These are phyloP conservation scores for Boletus pseudo-olivaceus DNA, from an alignment of 768 basidiomycete genomes.

Conservation along the genomic window DNA sequence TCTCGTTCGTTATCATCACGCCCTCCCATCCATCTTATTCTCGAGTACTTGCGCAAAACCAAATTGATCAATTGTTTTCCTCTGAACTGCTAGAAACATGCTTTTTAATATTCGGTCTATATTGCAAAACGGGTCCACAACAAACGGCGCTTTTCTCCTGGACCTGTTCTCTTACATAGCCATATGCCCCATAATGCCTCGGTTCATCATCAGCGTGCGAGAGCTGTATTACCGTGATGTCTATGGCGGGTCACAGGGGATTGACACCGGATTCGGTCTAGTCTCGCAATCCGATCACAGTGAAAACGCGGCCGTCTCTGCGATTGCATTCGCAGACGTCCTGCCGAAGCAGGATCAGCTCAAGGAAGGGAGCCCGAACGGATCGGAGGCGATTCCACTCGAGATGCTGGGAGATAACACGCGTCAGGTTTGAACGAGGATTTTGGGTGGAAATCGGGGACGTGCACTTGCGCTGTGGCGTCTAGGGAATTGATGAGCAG, in stretches of 20 bases:
- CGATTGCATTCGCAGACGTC: background rate
- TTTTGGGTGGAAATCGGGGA: no score
- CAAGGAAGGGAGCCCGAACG: background rate
- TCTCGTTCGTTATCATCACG: no score
- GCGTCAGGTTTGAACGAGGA: no score
- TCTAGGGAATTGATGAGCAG: no score
- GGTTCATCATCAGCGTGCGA: background rate
- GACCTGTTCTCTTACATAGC: background rate
- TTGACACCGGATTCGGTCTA: background rate
- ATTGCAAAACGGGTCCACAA: no score
- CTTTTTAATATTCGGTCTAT: no score
- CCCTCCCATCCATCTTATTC: no score
- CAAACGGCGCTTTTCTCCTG: background rate
- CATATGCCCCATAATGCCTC: no score
- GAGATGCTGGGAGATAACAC: no score
- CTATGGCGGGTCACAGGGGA: background rate
- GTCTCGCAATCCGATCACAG: background rate
- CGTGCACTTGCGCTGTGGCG: no score
- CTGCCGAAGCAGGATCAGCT: background rate
- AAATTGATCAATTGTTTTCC: background rate
- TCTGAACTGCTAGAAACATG: background rate
- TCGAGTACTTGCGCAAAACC: background rate
- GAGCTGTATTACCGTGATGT: background rate
- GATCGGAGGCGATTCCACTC: no score
- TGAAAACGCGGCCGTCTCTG: background rate